These are phyloP conservation scores for Neonectria hederae DNA, from an alignment of 2,329 filamentous ascomycete genomes.

Conservation along the genomic window DNA sequence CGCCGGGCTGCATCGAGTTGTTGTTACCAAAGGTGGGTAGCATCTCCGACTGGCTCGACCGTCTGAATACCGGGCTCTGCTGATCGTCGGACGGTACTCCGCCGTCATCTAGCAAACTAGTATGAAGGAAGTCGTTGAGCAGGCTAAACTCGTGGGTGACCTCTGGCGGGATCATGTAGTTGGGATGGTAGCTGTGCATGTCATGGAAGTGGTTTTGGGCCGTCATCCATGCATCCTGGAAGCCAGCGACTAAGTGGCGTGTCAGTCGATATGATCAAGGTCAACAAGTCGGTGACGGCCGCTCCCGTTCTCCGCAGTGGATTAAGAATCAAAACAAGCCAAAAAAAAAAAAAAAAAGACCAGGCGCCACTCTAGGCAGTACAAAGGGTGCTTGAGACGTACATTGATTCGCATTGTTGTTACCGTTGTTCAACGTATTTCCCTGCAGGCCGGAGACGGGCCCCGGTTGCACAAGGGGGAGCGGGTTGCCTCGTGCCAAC, in stretches of 20 bases:
- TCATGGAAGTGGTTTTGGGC: conserved; percentile 82
- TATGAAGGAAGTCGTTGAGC: conserved; percentile 95
- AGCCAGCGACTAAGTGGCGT: conserved; percentile 72
- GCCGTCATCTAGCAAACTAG: conserved; percentile 86
- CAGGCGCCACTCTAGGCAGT: conserved; percentile 29
- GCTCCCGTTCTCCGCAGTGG: conserved; percentile 39
- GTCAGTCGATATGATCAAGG: conserved; percentile 41
- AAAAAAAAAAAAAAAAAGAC: conserved; percentile 28
- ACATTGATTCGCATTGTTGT: conserved; percentile 78
- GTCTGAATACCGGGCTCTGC: conserved; percentile 56
- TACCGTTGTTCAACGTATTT: conserved; percentile 61
- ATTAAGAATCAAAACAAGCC: conserved; percentile 37
- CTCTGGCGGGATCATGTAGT: conserved; percentile 93
- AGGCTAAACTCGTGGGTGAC: conserved; percentile 97
- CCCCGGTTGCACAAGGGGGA: conserved; percentile 78
- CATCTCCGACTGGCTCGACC: conserved; percentile 57
- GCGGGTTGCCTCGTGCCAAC: conserved; percentile 61
- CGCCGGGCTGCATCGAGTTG: conserved; percentile 39
- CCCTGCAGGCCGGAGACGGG: conserved; percentile 73
- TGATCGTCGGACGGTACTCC: conserved; percentile 75
- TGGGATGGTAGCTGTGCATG: conserved; percentile 92
- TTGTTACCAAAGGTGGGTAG: conserved; percentile 60
- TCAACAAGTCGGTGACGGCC: conserved; percentile 32
- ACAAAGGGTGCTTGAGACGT: conserved; percentile 56
- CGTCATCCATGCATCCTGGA: conserved; percentile 82